phyloP scores from a whole-genome alignment of 2,329 filamentous ascomycete species.

The Trichophyton benhamiae region DNA sequence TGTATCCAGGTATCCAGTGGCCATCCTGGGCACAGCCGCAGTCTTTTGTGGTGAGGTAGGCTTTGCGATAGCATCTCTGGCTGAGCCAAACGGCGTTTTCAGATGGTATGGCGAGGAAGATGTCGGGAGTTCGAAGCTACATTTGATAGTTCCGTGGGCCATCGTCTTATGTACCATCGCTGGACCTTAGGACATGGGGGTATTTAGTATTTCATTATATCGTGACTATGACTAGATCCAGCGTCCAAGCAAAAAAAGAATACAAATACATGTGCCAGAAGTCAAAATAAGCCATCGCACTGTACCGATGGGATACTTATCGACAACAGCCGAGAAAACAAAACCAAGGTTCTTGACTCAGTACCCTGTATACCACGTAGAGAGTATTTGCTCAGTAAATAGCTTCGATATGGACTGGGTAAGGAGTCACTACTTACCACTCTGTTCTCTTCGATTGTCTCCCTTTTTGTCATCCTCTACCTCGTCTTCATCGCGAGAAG shows the following conservation, averaged over 20 bases:
- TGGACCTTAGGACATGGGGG: slow-evolving; percentile 1
- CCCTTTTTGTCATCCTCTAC: slow-evolving; percentile 20
- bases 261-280: background rate
- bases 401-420: background rate
- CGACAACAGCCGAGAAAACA: background rate
- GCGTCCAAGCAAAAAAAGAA: background rate
- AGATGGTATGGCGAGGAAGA: too few relatives aligned
- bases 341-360: background rate
- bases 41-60: slow-evolving; percentile 68
- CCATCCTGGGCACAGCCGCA: slow-evolving; percentile 58
- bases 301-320: background rate
- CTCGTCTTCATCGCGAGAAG: slow-evolving; percentile 23
- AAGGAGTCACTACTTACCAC: slow-evolving; percentile 5
- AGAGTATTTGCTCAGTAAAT: background rate
- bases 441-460: slow-evolving; percentile 34
- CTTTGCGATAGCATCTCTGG: slow-evolving; percentile 60
- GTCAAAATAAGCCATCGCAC: background rate
- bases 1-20: slow-evolving; percentile 50
- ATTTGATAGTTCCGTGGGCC: slow-evolving; percentile 1
- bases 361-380: background rate
- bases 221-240: background rate
- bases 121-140: background rate
- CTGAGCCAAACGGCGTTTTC: slow-evolving; percentile 32
- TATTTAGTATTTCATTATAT: slow-evolving; percentile 17
- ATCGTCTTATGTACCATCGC: slow-evolving; percentile 4